Evolutionary conservation across 164 flowering plant genomes (phyloP).

Genomic region (Echeveria elegans): DNA sequence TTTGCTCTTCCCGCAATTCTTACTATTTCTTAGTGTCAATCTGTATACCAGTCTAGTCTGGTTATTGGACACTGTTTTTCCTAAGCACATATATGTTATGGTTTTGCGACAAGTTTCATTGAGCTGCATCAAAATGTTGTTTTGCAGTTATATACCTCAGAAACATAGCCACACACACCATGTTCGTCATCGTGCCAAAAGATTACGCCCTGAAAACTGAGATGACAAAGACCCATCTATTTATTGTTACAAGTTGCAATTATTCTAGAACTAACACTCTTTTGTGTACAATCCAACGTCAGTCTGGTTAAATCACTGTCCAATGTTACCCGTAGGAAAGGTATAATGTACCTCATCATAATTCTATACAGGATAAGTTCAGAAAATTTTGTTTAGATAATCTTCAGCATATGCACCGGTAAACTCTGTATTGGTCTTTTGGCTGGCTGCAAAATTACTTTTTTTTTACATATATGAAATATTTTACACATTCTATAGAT

Average conservation of each 20-base stretch:
- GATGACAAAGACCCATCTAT: neutral
- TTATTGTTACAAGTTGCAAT: neutral
- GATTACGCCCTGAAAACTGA: neutral
- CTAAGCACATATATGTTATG: neutral
- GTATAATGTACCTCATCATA: too few relatives aligned
- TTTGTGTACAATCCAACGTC: too few relatives aligned
- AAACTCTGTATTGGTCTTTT: too few relatives aligned
- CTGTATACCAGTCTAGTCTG: neutral
- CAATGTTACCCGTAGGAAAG: too few relatives aligned
- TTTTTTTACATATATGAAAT: too few relatives aligned
- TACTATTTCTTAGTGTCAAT: neutral
- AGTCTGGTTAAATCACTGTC: too few relatives aligned
- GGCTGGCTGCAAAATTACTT: too few relatives aligned
- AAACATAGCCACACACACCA: neutral
- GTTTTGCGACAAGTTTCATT: neutral
- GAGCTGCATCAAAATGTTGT: neutral
- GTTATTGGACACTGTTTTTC: neutral
- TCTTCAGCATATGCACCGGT: too few relatives aligned
- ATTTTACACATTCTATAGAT: neutral
- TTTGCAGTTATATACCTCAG: neutral
- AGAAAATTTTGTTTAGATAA: too few relatives aligned
- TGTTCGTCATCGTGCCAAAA: neutral
- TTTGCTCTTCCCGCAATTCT: slow-evolving; percentile 1
- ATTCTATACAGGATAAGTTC: too few relatives aligned
- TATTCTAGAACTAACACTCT: neutral